These are phyloP conservation scores for Graphilbum fragrans DNA, from an alignment of 2,329 filamentous ascomycete genomes.

Conservation along the genomic window DNA sequence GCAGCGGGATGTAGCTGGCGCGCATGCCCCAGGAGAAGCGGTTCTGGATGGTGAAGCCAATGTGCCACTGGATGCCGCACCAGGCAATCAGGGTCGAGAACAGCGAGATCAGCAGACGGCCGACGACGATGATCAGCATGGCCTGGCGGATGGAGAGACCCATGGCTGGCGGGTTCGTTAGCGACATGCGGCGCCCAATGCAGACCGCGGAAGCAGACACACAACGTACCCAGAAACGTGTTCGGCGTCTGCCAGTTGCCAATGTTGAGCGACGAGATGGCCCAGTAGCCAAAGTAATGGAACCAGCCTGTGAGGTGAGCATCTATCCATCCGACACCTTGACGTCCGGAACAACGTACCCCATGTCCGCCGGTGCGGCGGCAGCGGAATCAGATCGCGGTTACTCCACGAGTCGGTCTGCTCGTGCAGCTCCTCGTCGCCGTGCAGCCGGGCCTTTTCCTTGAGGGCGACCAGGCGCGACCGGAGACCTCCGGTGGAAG, in stretches of 20 bases:
- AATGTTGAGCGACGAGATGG: constrained; percentile 8
- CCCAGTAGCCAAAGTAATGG: constrained; percentile 8
- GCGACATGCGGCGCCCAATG: too few relatives aligned
- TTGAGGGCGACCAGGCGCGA: not conserved
- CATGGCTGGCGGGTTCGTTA: not conserved
- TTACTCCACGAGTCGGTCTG: constrained; percentile 9
- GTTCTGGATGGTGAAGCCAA: constrained; percentile 37
- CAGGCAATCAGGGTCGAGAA: constrained; percentile 33
- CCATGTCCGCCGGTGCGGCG: constrained; percentile 10
- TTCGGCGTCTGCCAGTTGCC: constrained; percentile 8
- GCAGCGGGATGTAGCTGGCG: constrained; percentile 33
- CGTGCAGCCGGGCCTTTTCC: constrained; percentile 1
- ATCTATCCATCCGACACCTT: not conserved
- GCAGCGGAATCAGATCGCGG: constrained; percentile 11
- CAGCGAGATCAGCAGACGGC: constrained; percentile 25
- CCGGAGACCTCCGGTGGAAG: too few relatives aligned
- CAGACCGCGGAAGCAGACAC: not conserved
- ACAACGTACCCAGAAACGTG: constrained; percentile 3
- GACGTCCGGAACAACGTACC: not conserved
- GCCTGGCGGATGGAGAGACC: constrained; percentile 34
- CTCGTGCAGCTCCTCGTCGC: constrained; percentile 4
- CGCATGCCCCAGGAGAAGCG: constrained; percentile 36
- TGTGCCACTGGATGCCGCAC: constrained; percentile 35
- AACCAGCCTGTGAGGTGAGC: constrained; percentile 5
- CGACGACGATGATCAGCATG: constrained; percentile 33